Percentiles rank a stretch among this genome's conserved stretches.
Conservation (phyloP, 2,329 filamentous ascomycete species). For the Monilinia laxa region DNA sequence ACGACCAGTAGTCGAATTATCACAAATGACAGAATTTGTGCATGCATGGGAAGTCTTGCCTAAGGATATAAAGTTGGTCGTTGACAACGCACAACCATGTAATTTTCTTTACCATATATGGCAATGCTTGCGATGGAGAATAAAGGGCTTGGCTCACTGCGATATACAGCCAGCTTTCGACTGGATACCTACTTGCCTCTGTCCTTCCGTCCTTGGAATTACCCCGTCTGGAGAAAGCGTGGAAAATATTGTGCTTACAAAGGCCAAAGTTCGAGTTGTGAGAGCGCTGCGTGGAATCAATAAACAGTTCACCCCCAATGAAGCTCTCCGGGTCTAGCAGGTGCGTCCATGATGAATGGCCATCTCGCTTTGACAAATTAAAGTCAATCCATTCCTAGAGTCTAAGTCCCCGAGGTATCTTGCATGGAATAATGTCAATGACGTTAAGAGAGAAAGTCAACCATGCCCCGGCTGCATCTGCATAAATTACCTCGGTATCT, state of each 20-base stretch:
- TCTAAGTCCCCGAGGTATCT: background rate
- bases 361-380: background rate
- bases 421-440: background rate
- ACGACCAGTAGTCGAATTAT: background rate
- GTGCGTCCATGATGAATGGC: background rate
- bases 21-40: background rate
- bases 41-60: background rate
- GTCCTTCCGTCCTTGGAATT: background rate
- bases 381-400: background rate
- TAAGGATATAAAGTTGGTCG: background rate
- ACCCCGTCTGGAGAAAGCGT: background rate
- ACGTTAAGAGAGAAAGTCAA: background rate
- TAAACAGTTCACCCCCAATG: background rate
- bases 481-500: background rate
- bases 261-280: background rate
- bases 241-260: background rate
- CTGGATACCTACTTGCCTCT: background rate
- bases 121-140: constrained; percentile 6
- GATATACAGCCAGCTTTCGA: background rate
- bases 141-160: background rate
- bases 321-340: background rate
- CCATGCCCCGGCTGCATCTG: background rate
- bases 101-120: background rate
- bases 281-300: background rate
- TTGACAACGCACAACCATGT: background rate